Evolutionary conservation across 2,329 filamentous ascomycete genomes (phyloP).

Genomic region (Colletotrichum phormii): DNA sequence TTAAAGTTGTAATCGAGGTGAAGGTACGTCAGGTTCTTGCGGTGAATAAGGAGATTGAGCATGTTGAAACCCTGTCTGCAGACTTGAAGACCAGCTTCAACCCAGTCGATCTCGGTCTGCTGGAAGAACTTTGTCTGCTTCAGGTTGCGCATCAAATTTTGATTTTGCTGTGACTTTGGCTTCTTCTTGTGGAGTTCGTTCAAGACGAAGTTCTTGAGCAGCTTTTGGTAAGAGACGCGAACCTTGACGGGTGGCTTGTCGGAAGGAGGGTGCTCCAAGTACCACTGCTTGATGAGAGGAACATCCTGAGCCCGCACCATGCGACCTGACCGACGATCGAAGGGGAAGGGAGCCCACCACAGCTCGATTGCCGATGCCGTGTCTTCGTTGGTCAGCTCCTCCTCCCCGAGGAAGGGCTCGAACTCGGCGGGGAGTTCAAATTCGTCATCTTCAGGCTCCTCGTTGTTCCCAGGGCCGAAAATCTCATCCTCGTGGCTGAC

Average conservation of each 20-base stretch:
- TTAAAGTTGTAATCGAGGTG: constrained; percentile 99
- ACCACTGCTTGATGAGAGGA: constrained; percentile 97
- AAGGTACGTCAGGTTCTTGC: constrained; percentile 97
- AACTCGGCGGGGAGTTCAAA: constrained; percentile 85
- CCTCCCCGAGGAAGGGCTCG: constrained; percentile 89
- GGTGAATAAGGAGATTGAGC: constrained; percentile 96
- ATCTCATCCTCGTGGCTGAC: constrained; percentile 93
- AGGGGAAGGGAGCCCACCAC: constrained; percentile 99
- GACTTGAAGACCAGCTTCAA: constrained; percentile 97
- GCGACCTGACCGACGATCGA: constrained; percentile 90
- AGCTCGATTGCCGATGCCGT: constrained; percentile 91
- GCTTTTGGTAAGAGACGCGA: constrained; percentile 96
- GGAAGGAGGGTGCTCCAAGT: constrained; percentile 92
- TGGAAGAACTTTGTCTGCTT: constrained; percentile 99
- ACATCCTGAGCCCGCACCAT: constrained; percentile 99
- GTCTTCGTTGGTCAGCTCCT: constrained; percentile 89
- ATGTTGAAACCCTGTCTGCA: constrained; percentile 99
- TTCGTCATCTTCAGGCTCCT: constrained; percentile 80
- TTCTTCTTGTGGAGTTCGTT: constrained; percentile 97
- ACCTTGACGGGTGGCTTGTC: constrained; percentile 93
- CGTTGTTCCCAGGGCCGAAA: constrained; percentile 83
- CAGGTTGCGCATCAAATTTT: constrained; percentile 87
- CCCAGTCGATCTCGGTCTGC: constrained; percentile 99
- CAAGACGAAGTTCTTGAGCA: constrained; percentile 94
- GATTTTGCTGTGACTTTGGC: constrained; percentile 94